phyloP scores from a whole-genome alignment of 1,284 basidiomycete species.

The Apiotrichum laibachii region DNA sequence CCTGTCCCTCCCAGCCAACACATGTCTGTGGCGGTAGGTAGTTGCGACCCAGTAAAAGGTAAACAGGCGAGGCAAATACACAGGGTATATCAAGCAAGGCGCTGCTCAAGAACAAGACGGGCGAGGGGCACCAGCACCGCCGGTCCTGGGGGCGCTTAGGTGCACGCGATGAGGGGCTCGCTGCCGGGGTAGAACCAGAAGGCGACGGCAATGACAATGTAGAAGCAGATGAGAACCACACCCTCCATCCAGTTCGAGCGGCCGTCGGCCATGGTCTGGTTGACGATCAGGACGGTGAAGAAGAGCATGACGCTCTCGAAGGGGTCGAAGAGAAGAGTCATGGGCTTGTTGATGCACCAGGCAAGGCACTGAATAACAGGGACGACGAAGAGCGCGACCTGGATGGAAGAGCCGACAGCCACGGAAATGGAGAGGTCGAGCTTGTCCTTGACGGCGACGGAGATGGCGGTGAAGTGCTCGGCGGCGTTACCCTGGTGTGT shows the following conservation, averaged over 20 bases:
- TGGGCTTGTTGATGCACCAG: constrained; percentile 55
- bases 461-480: constrained; percentile 84
- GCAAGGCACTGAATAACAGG: constrained; percentile 57
- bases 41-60: too few relatives aligned
- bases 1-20: too few relatives aligned
- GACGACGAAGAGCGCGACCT: constrained; percentile 80
- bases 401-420: constrained; percentile 85
- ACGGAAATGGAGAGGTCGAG: constrained; percentile 64
- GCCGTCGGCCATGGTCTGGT: constrained; percentile 72
- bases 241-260: constrained; percentile 54
- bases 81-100: too few relatives aligned
- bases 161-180: constrained; percentile 1
- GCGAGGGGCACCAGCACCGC: too few relatives aligned
- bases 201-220: constrained; percentile 49
- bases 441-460: constrained; percentile 73
- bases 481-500: constrained; percentile 50
- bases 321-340: constrained; percentile 52
- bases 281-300: constrained; percentile 73
- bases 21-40: too few relatives aligned
- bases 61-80: too few relatives aligned
- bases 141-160: too few relatives aligned
- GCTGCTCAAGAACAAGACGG: too few relatives aligned
- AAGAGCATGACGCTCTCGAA: constrained; percentile 55
- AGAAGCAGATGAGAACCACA: constrained; percentile 57
- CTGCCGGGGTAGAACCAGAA: constrained; percentile 25